Percentiles rank a stretch among this genome's conserved stretches.
Conservation (phyloP, 768 basidiomycete genomes). For the Pleurotus eryngii region DNA sequence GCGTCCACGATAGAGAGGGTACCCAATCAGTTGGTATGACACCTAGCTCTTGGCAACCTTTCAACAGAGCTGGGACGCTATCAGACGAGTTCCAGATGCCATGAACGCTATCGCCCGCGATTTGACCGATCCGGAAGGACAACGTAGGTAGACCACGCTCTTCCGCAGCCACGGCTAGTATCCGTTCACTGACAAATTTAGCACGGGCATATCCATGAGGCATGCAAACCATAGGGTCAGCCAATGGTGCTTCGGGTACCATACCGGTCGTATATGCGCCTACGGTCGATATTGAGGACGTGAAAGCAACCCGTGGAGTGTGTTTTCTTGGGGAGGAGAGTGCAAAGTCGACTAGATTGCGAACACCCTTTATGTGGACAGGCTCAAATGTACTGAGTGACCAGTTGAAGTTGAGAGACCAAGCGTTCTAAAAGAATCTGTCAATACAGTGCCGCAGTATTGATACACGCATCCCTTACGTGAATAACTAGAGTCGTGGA, state of each 20-base stretch:
- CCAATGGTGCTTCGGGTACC: conserved; percentile 9
- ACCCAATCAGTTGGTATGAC: neutral
- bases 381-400: neutral
- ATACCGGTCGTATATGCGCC: neutral
- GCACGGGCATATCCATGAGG: conserved; percentile 19
- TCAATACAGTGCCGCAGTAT: neutral
- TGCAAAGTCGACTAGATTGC: neutral
- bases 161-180: neutral
- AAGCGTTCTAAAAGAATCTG: neutral
- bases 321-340: conserved; percentile 6
- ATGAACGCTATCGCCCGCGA: conserved; percentile 19
- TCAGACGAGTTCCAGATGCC: conserved; percentile 25
- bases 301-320: conserved; percentile 23
- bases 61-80: conserved; percentile 26
- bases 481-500: neutral
- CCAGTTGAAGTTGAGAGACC: conserved; percentile 2
- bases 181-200: conserved; percentile 3
- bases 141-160: conserved; percentile 14
- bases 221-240: conserved; percentile 19
- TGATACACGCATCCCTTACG: neutral
- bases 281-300: neutral
- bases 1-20: neutral
- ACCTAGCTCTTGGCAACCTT: conserved; percentile 13
- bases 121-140: conserved; percentile 26
- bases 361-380: neutral